These are phyloP conservation scores for Haplographium delicatum DNA, from an alignment of 495 filamentous ascomycete species.

Conservation along the genomic window DNA sequence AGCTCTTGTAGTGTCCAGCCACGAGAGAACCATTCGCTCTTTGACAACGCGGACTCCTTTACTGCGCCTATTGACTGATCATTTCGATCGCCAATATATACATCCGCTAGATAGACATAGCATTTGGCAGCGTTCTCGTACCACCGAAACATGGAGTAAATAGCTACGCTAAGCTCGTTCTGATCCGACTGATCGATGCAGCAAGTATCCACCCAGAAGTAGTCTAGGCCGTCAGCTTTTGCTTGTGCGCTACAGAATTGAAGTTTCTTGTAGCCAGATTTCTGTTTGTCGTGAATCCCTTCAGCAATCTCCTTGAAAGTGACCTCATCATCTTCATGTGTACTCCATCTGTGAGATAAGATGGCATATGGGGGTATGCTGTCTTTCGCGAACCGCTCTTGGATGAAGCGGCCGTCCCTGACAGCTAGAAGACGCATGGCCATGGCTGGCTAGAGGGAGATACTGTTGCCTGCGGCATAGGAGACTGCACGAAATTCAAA, in stretches of 20 bases:
- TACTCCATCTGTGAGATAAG: slow-evolving; percentile 24
- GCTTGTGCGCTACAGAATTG: slow-evolving; percentile 23
- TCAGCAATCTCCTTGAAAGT: slow-evolving; percentile 20
- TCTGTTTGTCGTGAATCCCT: slow-evolving; percentile 5
- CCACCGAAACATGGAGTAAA: slow-evolving; percentile 35
- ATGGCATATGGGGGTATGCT: slow-evolving; percentile 22
- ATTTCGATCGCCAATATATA: slow-evolving; percentile 1
- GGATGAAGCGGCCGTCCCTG: slow-evolving; percentile 7
- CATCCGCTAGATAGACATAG: slow-evolving; percentile 22
- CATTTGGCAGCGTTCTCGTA: slow-evolving; percentile 19
- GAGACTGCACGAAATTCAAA: slow-evolving; percentile 6
- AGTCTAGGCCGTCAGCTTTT: slow-evolving; percentile 23
- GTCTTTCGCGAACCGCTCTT: slow-evolving; percentile 4
- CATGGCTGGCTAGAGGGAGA: slow-evolving; percentile 5
- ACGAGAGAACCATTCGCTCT: slow-evolving; percentile 12
- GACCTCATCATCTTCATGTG: slow-evolving; percentile 25
- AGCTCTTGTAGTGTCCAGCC: slow-evolving; percentile 20
- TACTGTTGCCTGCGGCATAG: slow-evolving; percentile 6
- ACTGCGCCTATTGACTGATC: neutral
- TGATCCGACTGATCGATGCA: slow-evolving; percentile 31
- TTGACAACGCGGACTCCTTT: slow-evolving; percentile 1
- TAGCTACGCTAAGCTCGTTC: slow-evolving; percentile 32
- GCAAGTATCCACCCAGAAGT: slow-evolving; percentile 1
- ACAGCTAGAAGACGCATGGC: slow-evolving; percentile 13
- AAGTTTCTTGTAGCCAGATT: slow-evolving; percentile 28